Percentiles rank a stretch among this genome's conserved stretches.
Conservation (phyloP, 108 stramenopile genomes). For the Nitzschia sp. region DNA sequence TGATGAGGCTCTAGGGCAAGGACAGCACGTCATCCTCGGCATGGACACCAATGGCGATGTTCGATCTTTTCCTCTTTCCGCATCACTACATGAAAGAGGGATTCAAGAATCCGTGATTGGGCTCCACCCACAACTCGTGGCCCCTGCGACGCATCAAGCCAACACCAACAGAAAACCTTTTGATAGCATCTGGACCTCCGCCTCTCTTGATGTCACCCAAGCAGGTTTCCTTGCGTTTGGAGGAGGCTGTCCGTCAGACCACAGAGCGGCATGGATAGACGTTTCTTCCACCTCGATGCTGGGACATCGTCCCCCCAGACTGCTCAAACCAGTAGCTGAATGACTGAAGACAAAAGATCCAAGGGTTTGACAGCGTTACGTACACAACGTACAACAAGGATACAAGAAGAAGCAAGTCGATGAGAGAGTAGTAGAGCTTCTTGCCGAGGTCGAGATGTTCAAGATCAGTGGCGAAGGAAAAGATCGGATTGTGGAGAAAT, state of each 20-base stretch:
- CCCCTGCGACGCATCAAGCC: not conserved
- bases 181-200: slow-evolving; percentile 1
- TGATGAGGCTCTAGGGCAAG: not conserved
- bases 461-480: too few relatives aligned
- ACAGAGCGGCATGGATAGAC: not conserved
- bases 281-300: not conserved
- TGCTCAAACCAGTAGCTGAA: not conserved
- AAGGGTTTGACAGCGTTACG: not conserved
- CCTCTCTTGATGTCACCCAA: not conserved
- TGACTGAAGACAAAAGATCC: not conserved
- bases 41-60: too few relatives aligned
- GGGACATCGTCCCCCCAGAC: not conserved
- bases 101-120: not conserved
- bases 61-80: not conserved
- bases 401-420: not conserved
- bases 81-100: not conserved
- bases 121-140: not conserved
- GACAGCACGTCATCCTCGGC: slow-evolving; percentile 3
- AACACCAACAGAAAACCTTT: not conserved
- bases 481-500: too few relatives aligned
- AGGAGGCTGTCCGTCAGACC: not conserved
- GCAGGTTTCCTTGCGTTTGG: slow-evolving; percentile 6
- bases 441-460: too few relatives aligned
- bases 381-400: not conserved
- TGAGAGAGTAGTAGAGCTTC: too few relatives aligned